These are phyloP conservation scores for Pichia heedii DNA, from an alignment of 805 yeast genomes.

Conservation along the genomic window DNA sequence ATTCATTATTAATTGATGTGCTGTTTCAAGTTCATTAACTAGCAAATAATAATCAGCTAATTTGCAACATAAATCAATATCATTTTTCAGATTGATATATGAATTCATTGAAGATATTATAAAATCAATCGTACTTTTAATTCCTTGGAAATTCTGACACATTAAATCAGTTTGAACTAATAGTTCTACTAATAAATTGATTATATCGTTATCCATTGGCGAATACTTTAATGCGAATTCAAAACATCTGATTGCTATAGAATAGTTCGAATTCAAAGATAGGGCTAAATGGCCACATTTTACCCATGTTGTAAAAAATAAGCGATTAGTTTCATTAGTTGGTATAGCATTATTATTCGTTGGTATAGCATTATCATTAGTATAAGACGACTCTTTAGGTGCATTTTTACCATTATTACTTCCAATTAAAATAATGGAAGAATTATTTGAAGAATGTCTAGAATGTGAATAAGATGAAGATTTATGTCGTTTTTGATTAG, in stretches of 20 bases:
- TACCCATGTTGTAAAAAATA: conserved; percentile 32
- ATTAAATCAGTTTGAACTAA: conserved; percentile 3
- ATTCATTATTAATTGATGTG: conserved; percentile 29
- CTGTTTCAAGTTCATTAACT: conserved; percentile 40
- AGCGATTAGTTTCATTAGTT: not conserved
- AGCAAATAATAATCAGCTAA: conserved; percentile 43
- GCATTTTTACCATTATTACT: not conserved
- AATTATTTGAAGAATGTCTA: not conserved
- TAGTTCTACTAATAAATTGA: conserved; percentile 35
- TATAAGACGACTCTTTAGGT: no score
- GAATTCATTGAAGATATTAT: conserved; percentile 31
- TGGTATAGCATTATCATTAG: no score
- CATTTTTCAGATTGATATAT: conserved; percentile 31
- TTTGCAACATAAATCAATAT: conserved; percentile 37
- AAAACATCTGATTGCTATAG: conserved; percentile 35
- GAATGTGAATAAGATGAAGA: not conserved
- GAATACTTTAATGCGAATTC: conserved; percentile 36
- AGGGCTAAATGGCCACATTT: conserved; percentile 39
- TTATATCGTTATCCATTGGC: conserved; percentile 32
- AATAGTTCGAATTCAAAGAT: conserved; percentile 28
- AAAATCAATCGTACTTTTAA: conserved; percentile 30
- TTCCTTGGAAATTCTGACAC: not conserved
- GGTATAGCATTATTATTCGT: not conserved
- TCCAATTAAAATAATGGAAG: not conserved
- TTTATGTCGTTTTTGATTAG: not conserved